Conservation (phyloP, 139 green algal genomes). For the Yamagishiella unicocca region DNA sequence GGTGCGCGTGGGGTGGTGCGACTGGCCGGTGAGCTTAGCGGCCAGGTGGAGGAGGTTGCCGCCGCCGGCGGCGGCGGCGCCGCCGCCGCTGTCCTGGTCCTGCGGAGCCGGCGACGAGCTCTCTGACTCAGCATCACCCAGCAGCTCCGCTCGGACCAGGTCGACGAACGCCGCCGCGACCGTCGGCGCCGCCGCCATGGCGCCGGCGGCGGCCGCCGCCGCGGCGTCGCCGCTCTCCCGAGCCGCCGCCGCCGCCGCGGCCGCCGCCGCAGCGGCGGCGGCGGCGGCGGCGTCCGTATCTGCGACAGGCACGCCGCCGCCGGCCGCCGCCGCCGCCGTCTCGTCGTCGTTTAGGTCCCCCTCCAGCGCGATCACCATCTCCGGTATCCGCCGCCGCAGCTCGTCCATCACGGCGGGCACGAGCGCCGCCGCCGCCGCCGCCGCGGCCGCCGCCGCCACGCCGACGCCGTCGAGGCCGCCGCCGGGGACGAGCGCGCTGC, state of each 20-base stretch:
- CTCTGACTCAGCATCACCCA: neutral
- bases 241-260: neutral
- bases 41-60: neutral
- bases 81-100: neutral
- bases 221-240: conserved; percentile 11
- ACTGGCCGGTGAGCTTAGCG: neutral
- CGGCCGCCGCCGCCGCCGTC: neutral
- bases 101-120: too few relatives aligned
- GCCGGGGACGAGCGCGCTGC: neutral
- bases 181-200: neutral
- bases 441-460: neutral
- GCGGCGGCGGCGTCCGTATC: neutral
- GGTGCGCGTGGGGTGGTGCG: too few relatives aligned
- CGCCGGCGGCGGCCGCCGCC: neutral
- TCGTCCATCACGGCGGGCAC: neutral
- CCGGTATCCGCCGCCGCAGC: neutral
- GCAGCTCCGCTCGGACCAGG: conserved; percentile 6
- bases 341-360: neutral
- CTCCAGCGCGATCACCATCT: neutral
- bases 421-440: conserved; percentile 1
- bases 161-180: neutral
- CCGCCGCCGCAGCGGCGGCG: neutral
- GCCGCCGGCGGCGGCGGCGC: neutral
- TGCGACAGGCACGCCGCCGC: neutral
- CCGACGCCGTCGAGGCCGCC: neutral